Evolutionary conservation across 805 yeast species (phyloP).

Genomic region (Millerozyma miso): DNA sequence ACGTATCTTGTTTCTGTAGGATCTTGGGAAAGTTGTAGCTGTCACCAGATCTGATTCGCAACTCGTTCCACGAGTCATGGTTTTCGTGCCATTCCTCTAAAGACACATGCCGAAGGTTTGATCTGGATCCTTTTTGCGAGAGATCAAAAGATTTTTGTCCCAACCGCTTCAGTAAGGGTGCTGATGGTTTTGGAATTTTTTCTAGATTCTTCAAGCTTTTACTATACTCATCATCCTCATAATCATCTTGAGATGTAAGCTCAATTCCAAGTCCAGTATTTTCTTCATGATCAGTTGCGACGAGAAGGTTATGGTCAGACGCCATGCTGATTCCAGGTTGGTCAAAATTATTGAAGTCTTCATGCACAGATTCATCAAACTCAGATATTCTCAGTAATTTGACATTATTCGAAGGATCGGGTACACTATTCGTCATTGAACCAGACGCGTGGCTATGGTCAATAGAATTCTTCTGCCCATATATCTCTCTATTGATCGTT

Average conservation of each 20-base stretch:
- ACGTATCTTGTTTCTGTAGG: conserved; percentile 5
- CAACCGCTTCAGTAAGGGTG: conserved; percentile 6
- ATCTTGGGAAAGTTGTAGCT: conserved; percentile 15
- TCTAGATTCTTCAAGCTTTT: conserved; percentile 22
- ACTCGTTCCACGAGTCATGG: conserved; percentile 19
- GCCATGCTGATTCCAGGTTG: conserved; percentile 11
- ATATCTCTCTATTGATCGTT: neutral
- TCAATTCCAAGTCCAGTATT: neutral
- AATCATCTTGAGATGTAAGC: too few relatives aligned
- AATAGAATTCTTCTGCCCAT: neutral
- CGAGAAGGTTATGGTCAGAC: neutral
- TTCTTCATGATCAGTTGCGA: neutral
- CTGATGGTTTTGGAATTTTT: conserved; percentile 17
- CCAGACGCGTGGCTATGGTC: neutral
- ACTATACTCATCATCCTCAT: conserved; percentile 11
- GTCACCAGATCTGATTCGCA: conserved; percentile 19
- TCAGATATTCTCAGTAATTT: conserved; percentile 21
- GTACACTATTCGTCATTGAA: neutral
- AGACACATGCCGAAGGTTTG: conserved; percentile 18
- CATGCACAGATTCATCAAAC: conserved; percentile 18
- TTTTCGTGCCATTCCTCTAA: conserved; percentile 31
- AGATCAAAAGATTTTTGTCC: neutral
- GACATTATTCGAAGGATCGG: conserved; percentile 6
- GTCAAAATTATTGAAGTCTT: conserved; percentile 21
- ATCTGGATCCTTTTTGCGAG: neutral